Conservation (phyloP, 75 land plant species). For the Isoetes taiwanensis region DNA sequence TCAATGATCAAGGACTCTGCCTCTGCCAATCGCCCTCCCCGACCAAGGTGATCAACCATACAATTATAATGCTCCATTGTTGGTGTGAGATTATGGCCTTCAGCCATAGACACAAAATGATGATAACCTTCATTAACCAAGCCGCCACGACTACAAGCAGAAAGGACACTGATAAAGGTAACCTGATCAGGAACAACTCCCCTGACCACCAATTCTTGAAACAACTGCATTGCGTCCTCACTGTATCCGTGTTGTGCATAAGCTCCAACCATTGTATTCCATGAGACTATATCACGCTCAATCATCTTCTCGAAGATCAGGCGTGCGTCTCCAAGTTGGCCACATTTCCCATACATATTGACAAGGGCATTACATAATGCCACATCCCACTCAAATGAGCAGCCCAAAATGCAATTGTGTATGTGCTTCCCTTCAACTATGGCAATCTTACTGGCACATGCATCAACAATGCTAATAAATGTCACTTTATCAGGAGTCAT, state of each 20-base stretch:
- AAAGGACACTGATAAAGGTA: not conserved
- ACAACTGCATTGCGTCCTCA: not conserved
- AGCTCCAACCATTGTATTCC: not conserved
- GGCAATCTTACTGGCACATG: too few relatives aligned
- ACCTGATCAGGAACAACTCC: not conserved
- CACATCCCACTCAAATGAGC: too few relatives aligned
- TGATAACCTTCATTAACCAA: not conserved
- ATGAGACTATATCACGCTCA: not conserved
- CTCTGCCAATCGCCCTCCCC: slow-evolving; percentile 24
- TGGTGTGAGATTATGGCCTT: slow-evolving; percentile 20
- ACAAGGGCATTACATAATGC: not conserved
- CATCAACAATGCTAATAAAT: too few relatives aligned
- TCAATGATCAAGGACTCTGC: slow-evolving; percentile 22
- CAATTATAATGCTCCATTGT: slow-evolving; percentile 30
- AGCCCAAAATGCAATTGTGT: too few relatives aligned
- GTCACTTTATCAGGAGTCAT: too few relatives aligned
- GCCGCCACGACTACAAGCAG: not conserved
- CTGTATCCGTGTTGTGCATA: not conserved
- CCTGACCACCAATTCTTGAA: not conserved
- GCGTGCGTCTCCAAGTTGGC: not conserved
- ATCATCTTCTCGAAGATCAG: not conserved
- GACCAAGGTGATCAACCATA: slow-evolving; percentile 41
- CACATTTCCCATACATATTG: not conserved
- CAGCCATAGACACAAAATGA: not conserved
- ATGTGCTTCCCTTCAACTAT: too few relatives aligned